Conservation (phyloP, 257 asterid species). For the Agastache rugosa region DNA sequence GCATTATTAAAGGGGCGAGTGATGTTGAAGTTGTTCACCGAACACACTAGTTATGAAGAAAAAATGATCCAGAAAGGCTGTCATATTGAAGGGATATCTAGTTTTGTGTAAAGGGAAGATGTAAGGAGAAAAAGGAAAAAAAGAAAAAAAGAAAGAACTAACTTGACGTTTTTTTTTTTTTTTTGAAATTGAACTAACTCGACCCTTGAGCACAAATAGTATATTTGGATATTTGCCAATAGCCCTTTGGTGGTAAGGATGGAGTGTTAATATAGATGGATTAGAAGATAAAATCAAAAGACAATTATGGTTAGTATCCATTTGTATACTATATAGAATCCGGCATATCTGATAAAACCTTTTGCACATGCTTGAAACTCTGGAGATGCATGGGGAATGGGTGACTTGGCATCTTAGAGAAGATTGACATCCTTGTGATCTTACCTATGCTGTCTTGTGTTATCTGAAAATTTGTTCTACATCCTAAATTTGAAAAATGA, state of each 20-base stretch:
- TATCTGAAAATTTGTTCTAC: slow-evolving; percentile 9
- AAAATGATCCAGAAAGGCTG: no score
- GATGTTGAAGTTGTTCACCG: slow-evolving; percentile 3
- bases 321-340: background rate
- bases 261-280: background rate
- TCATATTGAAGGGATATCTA: no score
- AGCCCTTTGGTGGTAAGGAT: background rate
- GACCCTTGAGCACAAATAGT: background rate
- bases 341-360: background rate
- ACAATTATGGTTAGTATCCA: background rate
- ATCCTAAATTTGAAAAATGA: slow-evolving; percentile 26
- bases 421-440: slow-evolving; percentile 2
- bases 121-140: background rate
- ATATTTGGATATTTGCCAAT: background rate
- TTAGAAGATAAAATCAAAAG: slow-evolving; percentile 3
- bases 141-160: no score
- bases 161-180: no score
- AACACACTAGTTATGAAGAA: no score
- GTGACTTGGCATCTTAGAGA: slow-evolving; percentile 21
- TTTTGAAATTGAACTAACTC: background rate
- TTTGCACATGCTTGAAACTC: background rate
- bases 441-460: slow-evolving; percentile 6
- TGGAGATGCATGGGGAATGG: background rate
- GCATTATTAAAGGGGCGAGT: background rate
- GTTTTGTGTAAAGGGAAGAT: background rate